These are phyloP conservation scores for Acorus calamus DNA, from an alignment of 106 monocot genomes.

Conservation along the genomic window DNA sequence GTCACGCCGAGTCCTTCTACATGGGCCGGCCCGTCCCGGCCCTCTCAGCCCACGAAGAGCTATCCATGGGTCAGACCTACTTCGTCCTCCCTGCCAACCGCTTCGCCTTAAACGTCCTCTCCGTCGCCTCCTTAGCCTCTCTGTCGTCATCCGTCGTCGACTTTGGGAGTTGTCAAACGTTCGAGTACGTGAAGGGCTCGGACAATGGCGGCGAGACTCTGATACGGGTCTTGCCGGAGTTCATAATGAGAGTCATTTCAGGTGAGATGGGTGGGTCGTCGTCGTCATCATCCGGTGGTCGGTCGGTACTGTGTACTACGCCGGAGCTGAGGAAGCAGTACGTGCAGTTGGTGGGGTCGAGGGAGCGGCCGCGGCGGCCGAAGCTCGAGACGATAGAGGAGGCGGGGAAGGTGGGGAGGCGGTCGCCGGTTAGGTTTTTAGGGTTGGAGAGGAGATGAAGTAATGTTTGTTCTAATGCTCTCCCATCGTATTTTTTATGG, in stretches of 20 bases:
- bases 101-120: slow-evolving; percentile 5
- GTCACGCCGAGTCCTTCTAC: slow-evolving; percentile 9
- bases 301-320: slow-evolving; percentile 9
- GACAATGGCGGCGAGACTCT: background rate
- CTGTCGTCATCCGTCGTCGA: background rate
- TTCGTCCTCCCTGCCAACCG: slow-evolving; percentile 6
- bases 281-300: too few relatives aligned
- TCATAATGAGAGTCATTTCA: background rate
- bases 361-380: slow-evolving; percentile 17
- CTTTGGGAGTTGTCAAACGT: background rate
- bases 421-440: slow-evolving; percentile 14
- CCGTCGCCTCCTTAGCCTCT: slow-evolving; percentile 2
- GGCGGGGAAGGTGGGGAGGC: background rate
- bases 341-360: slow-evolving; percentile 13
- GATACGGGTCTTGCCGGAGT: slow-evolving; percentile 12
- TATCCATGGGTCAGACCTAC: slow-evolving; percentile 3
- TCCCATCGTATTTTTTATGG: too few relatives aligned
- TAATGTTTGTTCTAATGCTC: too few relatives aligned
- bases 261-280: background rate
- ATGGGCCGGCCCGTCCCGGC: slow-evolving; percentile 12
- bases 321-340: slow-evolving; percentile 26
- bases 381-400: slow-evolving; percentile 23
- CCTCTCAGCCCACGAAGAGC: slow-evolving; percentile 3
- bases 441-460: slow-evolving; percentile 3
- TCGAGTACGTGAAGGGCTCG: slow-evolving; percentile 7